Percentiles rank a stretch among this genome's conserved stretches.
These are phyloP conservation scores for Cladosporium sp. DNA, from an alignment of 2,329 filamentous ascomycete species.

Conservation along the genomic window DNA sequence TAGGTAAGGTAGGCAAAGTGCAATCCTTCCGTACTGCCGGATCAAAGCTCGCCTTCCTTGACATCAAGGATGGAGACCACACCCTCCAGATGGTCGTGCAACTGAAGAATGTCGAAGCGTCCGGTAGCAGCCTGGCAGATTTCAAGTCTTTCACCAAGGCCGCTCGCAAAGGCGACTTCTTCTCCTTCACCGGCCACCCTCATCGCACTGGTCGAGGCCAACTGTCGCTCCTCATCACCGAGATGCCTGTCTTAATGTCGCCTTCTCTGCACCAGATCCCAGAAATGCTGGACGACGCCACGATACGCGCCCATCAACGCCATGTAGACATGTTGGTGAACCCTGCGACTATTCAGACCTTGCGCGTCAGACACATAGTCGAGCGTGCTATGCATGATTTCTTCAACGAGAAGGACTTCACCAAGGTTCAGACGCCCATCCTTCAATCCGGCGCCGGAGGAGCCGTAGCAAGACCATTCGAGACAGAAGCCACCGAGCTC, in stretches of 20 bases:
- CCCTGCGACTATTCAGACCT: slow-evolving; percentile 62
- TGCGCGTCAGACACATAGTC: slow-evolving; percentile 73
- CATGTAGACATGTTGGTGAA: slow-evolving; percentile 87
- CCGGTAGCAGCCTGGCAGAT: slow-evolving; percentile 36
- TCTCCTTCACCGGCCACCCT: slow-evolving; percentile 67
- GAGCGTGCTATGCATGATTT: slow-evolving; percentile 72
- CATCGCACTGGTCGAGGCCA: slow-evolving; percentile 71
- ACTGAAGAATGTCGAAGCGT: slow-evolving; percentile 60
- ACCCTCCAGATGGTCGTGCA: slow-evolving; percentile 68
- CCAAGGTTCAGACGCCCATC: slow-evolving; percentile 90
- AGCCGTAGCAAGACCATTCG: slow-evolving; percentile 82
- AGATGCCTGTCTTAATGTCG: slow-evolving; percentile 70
- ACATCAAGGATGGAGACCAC: slow-evolving; percentile 71
- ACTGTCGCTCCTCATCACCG: slow-evolving; percentile 68
- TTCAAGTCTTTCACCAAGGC: slow-evolving; percentile 65
- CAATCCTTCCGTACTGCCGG: slow-evolving; percentile 69
- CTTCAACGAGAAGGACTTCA: slow-evolving; percentile 69
- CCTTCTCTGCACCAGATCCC: slow-evolving; percentile 81
- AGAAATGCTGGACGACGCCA: slow-evolving; percentile 65
- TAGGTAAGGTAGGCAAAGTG: slow-evolving; percentile 63
- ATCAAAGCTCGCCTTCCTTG: slow-evolving; percentile 80
- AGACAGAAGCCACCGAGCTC: slow-evolving; percentile 76
- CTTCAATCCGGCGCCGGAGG: slow-evolving; percentile 81
- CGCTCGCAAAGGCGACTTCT: slow-evolving; percentile 77
- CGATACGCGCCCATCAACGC: slow-evolving; percentile 72